A percentile compares a stretch with the other conserved stretches of the same genome.
These are phyloP conservation scores for Irpex sp. DNA, from an alignment of 1,284 basidiomycete species.

Conservation along the genomic window DNA sequence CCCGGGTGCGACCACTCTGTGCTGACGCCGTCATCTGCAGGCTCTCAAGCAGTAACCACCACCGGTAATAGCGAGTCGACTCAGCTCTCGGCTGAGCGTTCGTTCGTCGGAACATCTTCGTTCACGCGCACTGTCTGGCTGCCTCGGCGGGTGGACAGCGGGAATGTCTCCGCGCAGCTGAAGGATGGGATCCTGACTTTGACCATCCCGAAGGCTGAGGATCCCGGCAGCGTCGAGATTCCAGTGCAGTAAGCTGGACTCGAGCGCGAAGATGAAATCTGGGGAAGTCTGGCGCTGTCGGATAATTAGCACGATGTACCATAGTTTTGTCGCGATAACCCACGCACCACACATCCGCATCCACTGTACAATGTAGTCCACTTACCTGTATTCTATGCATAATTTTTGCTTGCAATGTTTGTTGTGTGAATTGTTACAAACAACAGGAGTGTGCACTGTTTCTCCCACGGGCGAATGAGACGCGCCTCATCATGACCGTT, in stretches of 20 bases:
- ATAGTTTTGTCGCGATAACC: background rate
- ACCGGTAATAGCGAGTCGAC: slow-evolving; percentile 26
- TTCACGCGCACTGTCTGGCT: slow-evolving; percentile 72
- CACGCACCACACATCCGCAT: background rate
- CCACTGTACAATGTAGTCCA: background rate
- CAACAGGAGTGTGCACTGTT: background rate
- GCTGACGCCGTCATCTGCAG: slow-evolving; percentile 9
- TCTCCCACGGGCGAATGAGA: slow-evolving; percentile 14
- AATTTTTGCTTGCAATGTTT: background rate
- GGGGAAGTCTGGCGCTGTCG: background rate
- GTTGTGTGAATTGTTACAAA: background rate
- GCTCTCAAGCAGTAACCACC: slow-evolving; percentile 27
- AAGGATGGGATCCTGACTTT: slow-evolving; percentile 67
- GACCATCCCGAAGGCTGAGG: slow-evolving; percentile 56
- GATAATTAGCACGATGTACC: background rate
- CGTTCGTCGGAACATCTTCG: slow-evolving; percentile 47
- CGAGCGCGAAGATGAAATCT: background rate
- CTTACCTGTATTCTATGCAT: background rate
- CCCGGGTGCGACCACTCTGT: background rate
- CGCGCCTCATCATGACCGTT: slow-evolving; percentile 17
- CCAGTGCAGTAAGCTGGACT: slow-evolving; percentile 24
- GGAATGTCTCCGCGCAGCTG: slow-evolving; percentile 60
- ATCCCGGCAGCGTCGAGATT: slow-evolving; percentile 44
- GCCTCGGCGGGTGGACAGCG: slow-evolving; percentile 56
- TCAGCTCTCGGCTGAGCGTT: slow-evolving; percentile 55